Percentiles rank a stretch among this genome's conserved stretches.
phyloP scores from a whole-genome alignment of 345 rosid species.

The Sonneratia caseolaris region DNA sequence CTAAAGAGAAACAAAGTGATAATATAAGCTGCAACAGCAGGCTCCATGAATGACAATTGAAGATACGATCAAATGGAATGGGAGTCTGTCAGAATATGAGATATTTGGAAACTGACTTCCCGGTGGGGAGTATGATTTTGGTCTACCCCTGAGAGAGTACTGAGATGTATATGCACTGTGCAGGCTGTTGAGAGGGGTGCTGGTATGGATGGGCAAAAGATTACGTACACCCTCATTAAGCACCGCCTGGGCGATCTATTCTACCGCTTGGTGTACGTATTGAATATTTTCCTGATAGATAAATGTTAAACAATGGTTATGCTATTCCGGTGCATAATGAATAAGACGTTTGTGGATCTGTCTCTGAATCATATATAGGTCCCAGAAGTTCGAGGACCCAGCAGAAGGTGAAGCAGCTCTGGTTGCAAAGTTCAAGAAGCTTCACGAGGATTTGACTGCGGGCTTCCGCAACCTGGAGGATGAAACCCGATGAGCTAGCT shows the following conservation, averaged over 20 bases:
- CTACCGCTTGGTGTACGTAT: slow-evolving; percentile 79
- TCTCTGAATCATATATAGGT: slow-evolving; percentile 33
- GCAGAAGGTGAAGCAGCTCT: slow-evolving; percentile 92
- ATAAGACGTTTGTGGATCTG: not conserved
- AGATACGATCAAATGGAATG: not conserved
- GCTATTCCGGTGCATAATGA: not conserved
- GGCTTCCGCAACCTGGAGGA: slow-evolving; percentile 98
- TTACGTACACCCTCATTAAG: slow-evolving; percentile 84
- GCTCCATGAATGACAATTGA: not conserved
- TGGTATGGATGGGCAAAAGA: slow-evolving; percentile 99
- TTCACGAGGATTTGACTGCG: slow-evolving; percentile 74
- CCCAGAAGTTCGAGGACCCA: slow-evolving; percentile 97
- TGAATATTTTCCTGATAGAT: not conserved
- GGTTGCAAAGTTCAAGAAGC: slow-evolving; percentile 73
- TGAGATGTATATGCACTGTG: not conserved
- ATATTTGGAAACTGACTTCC: too few species aligned
- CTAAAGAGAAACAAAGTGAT: not conserved
- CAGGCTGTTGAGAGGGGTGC: slow-evolving; percentile 98
- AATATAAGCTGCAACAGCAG: too few species aligned
- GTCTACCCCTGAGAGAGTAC: not conserved
- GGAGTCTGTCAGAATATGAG: too few species aligned
- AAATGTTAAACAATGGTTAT: not conserved
- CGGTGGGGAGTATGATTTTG: too few species aligned
- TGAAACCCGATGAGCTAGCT: slow-evolving; percentile 52
- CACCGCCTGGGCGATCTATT: slow-evolving; percentile 96